Evolutionary conservation across 1,284 basidiomycete genomes (phyloP).

Genomic region (Exobasidium cylindrosporum): DNA sequence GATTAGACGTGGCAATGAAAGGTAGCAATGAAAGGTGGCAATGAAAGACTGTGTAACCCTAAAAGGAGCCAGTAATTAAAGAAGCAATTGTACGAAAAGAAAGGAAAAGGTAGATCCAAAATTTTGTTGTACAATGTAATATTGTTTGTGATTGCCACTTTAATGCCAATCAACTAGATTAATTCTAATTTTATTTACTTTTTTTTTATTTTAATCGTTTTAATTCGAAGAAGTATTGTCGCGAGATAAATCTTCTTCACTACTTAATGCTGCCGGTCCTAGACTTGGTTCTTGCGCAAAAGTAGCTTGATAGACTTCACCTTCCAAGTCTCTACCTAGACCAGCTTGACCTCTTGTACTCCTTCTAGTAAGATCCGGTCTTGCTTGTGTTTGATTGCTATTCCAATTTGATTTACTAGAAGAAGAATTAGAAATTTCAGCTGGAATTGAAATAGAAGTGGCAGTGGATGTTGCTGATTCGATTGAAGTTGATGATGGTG

Average conservation of each 20-base stretch:
- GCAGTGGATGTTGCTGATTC: neutral
- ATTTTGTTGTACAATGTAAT: no score
- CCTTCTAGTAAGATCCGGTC: constrained; percentile 1
- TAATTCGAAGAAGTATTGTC: neutral
- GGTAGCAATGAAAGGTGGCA: no score
- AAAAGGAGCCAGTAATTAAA: no score
- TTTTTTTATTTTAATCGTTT: no score
- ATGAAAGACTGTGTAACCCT: no score
- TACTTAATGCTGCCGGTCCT: constrained; percentile 10
- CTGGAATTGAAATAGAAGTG: neutral
- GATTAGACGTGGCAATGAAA: no score
- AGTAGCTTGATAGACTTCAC: constrained; percentile 27
- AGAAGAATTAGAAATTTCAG: neutral
- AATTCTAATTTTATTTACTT: no score
- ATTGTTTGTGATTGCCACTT: no score
- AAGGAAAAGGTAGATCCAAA: no score
- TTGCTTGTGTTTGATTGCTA: neutral
- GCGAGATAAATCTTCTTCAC: neutral
- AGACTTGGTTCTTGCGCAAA: constrained; percentile 4
- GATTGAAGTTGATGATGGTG: neutral
- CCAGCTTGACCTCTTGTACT: constrained; percentile 44
- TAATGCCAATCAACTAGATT: no score
- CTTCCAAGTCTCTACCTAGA: constrained; percentile 43
- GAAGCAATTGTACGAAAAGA: no score
- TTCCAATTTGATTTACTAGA: neutral